Evolutionary conservation across 106 monocot species (phyloP), one percentile per base, ranked within the genome.

Genomic region (Dioscorea dumetorum): DNA sequence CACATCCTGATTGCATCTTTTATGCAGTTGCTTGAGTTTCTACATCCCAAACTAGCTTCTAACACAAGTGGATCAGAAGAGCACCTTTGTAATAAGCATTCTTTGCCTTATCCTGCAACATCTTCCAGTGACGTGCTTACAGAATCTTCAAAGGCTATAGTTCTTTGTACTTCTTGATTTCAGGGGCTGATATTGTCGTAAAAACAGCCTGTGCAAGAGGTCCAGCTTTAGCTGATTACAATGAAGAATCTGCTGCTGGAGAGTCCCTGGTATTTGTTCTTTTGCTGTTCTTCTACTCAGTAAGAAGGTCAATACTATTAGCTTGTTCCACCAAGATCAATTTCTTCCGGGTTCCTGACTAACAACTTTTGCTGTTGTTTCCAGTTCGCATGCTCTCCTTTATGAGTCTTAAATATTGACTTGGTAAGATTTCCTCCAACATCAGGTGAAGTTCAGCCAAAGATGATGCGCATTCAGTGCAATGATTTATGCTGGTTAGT

Each of bases 401-500:
- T 64, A 82, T 68, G 77, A 71, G 61, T 73, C 31, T n/a, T n/a
- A n/a, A n/a, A n/a, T 23, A 50, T 89, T 22, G 76, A 92, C 59
- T n/a, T 99, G 92, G 97, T 77, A 87, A 67, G 82, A 85, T 48
- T 83, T 85, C 52, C 76, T 99, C 67, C 82, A 58, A 67, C 57
- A 16, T 48, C 82, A 15, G 51, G 74, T 22, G 75, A 70, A 50
- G 58, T 52, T 41, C 70, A 64, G 7, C 66, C 64, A 34, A 66
- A 73, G 22, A 73, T 85, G 31, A 62, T 92, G 12, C 77, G 78
- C 64, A 81, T 99, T 58, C 56, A 67, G 28, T 88, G 86, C 65
- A 80, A 87, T 78, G 87, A 99, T 57, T 56, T 99, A 72, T 99
- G 97, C 77, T 73, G 87, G 49, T 60, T 99, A 12, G 50, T 92